Evolutionary conservation across 169 alveolate genomes (phyloP).

Genomic region (Eimeria necatrix): DNA sequence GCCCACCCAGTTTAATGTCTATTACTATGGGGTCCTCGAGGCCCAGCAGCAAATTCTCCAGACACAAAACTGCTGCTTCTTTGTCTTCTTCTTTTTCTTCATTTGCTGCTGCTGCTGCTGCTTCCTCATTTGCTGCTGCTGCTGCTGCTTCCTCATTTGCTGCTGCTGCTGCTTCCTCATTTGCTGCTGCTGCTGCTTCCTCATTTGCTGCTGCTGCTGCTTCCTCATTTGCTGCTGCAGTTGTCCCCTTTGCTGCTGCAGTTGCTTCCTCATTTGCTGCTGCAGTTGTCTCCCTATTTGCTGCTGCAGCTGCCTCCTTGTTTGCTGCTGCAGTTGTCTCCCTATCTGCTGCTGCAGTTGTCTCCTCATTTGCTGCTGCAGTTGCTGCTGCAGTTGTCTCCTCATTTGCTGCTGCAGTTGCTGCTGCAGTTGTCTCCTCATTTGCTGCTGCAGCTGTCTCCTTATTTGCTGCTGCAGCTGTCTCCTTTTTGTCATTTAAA

Average conservation of each 20-base stretch:
- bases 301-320: background rate
- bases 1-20: conserved; percentile 19
- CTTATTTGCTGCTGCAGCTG: background rate
- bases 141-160: background rate
- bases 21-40: background rate
- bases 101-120: background rate
- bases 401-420: background rate
- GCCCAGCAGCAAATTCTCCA: conserved; percentile 23
- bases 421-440: background rate
- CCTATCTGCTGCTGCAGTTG: background rate
- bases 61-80: background rate
- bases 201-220: background rate
- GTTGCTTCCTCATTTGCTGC: background rate
- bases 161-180: background rate
- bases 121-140: too few relatives aligned
- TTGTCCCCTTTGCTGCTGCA: background rate
- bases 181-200: too few relatives aligned
- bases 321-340: background rate
- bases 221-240: background rate
- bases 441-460: background rate
- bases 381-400: background rate
- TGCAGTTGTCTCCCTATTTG: background rate
- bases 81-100: background rate
- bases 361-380: background rate
- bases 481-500: background rate